phyloP scores from a whole-genome alignment of 345 rosid genomes.

The Gossypium australe region DNA sequence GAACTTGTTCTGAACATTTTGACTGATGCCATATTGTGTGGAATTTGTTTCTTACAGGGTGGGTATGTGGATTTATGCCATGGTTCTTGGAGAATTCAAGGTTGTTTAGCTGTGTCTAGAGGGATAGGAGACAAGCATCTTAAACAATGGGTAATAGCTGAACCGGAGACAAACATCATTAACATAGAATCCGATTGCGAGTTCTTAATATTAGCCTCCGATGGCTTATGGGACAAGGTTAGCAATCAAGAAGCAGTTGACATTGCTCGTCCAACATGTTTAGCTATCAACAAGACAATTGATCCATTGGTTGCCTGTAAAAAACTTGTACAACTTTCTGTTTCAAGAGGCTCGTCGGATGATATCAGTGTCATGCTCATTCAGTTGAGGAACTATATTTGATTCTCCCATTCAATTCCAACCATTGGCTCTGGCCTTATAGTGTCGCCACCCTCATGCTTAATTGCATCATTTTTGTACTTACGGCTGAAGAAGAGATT shows the following conservation, averaged over 20 bases:
- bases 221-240: conserved; percentile 68
- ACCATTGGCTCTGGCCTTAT: neutral
- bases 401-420: neutral
- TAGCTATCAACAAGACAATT: conserved; percentile 36
- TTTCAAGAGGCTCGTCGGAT: conserved; percentile 65
- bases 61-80: conserved; percentile 67
- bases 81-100: conserved; percentile 83
- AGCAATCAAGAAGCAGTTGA: conserved; percentile 82
- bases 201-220: conserved; percentile 41
- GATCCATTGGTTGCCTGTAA: conserved; percentile 46
- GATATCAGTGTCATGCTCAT: conserved; percentile 69
- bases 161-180: conserved; percentile 55
- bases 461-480: neutral
- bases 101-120: conserved; percentile 76
- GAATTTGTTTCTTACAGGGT: conserved; percentile 35
- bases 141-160: conserved; percentile 22
- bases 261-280: conserved; percentile 40
- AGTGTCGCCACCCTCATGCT: neutral
- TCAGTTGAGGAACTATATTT: conserved; percentile 33
- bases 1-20: neutral
- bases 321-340: conserved; percentile 54
- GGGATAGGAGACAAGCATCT: conserved; percentile 66
- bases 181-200: conserved; percentile 46
- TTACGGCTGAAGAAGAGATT: neutral
- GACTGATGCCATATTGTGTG: neutral